phyloP scores from a whole-genome alignment of 192 early-diverging fungal genomes.

The Entomortierella lignicola region DNA sequence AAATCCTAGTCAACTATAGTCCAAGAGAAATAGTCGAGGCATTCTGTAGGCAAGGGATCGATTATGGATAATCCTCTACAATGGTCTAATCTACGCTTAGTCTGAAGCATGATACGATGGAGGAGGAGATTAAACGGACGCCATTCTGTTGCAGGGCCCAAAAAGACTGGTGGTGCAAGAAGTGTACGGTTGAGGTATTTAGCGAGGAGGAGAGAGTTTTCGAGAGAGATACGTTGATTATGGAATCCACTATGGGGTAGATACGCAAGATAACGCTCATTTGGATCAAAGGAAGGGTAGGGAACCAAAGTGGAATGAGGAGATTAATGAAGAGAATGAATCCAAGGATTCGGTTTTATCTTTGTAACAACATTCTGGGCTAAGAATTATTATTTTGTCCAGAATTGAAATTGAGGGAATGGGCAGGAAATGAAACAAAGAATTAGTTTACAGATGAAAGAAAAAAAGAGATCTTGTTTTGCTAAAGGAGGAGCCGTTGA shows the following conservation, averaged over 20 bases:
- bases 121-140: constrained; percentile 59
- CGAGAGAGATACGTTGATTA: constrained; percentile 68
- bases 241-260: constrained; percentile 66
- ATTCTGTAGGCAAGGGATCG: constrained; percentile 61
- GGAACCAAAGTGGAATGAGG: constrained; percentile 23
- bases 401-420: too few relatives aligned
- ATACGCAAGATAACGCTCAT: constrained; percentile 66
- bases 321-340: too few relatives aligned
- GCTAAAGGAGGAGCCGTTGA: too few relatives aligned
- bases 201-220: constrained; percentile 65
- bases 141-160: constrained; percentile 68
- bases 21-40: constrained; percentile 67
- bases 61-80: constrained; percentile 51
- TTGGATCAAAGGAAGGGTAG: constrained; percentile 18
- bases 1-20: constrained; percentile 68
- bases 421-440: too few relatives aligned
- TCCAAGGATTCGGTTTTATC: too few relatives aligned
- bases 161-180: constrained; percentile 59
- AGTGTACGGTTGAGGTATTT: constrained; percentile 67
- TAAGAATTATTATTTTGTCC: too few relatives aligned
- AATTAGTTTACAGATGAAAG: too few relatives aligned
- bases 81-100: constrained; percentile 66
- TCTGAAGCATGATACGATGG: constrained; percentile 60
- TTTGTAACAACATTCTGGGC: too few relatives aligned
- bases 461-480: too few relatives aligned